Percentiles rank a stretch among this genome's conserved stretches.
These are phyloP conservation scores for Fusarium neocosmosporiellum DNA, from an alignment of 2,329 filamentous ascomycete genomes.

Conservation along the genomic window DNA sequence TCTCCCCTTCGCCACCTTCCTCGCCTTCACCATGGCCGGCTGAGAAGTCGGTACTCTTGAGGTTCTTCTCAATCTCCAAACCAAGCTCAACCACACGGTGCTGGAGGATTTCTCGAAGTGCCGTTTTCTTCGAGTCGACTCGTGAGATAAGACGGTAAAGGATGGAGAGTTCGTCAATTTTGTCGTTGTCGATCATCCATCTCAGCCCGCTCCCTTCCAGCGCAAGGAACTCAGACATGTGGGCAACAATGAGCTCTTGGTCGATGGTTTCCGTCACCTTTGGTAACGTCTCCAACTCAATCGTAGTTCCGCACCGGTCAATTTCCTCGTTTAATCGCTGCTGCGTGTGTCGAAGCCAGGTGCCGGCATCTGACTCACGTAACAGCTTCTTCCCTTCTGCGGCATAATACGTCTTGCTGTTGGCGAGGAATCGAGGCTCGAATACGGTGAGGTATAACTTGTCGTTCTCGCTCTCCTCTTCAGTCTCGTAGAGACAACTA, in stretches of 20 bases:
- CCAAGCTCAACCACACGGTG: constrained; percentile 83
- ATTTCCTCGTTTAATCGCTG: constrained; percentile 82
- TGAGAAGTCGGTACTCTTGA: constrained; percentile 68
- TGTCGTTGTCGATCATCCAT: constrained; percentile 93
- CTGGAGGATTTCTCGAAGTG: constrained; percentile 78
- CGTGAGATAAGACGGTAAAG: constrained; percentile 83
- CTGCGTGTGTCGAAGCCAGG: constrained; percentile 82
- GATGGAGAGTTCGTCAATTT: constrained; percentile 79
- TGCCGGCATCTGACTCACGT: constrained; percentile 80
- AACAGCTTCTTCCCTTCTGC: constrained; percentile 80
- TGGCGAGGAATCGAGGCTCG: constrained; percentile 79
- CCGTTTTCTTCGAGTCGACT: constrained; percentile 78
- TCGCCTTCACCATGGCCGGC: constrained; percentile 55
- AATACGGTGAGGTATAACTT: constrained; percentile 89
- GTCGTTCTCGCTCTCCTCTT: constrained; percentile 79
- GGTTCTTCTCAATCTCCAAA: constrained; percentile 79
- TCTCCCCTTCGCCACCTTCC: constrained; percentile 58
- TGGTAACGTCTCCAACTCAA: constrained; percentile 76
- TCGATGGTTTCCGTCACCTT: constrained; percentile 85
- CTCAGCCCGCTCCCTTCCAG: constrained; percentile 87
- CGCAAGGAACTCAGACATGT: constrained; percentile 83
- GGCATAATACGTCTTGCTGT: constrained; percentile 79
- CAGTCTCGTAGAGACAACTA: constrained; percentile 85
- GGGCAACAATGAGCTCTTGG: constrained; percentile 78
- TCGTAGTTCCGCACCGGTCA: constrained; percentile 83